Conservation (phyloP, 148 eudicot genomes). For the Euryodendron excelsum region DNA sequence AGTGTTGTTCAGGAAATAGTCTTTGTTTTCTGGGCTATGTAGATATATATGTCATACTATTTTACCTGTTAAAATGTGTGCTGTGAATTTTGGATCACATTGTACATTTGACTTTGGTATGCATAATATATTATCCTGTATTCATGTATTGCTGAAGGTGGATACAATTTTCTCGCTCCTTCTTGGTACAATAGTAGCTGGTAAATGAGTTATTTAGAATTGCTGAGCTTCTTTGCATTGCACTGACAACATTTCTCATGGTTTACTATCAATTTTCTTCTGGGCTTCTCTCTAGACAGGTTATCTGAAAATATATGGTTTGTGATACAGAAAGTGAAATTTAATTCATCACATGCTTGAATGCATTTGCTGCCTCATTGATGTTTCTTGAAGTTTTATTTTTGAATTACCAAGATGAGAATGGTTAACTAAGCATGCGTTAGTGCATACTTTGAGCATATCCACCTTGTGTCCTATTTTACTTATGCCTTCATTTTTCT, state of each 20-base stretch:
- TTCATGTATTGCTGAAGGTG: not conserved
- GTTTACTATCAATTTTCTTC: not conserved
- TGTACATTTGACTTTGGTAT: too few relatives aligned
- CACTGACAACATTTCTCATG: not conserved
- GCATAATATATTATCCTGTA: not conserved
- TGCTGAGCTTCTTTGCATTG: not conserved
- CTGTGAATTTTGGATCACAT: not conserved
- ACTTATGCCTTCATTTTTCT: not conserved
- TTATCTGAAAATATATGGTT: not conserved
- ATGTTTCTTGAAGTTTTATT: not conserved
- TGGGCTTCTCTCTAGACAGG: not conserved
- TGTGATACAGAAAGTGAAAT: not conserved
- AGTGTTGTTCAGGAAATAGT: not conserved
- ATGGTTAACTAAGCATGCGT: not conserved
- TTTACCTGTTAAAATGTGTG: not conserved
- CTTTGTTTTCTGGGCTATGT: not conserved
- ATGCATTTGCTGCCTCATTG: not conserved
- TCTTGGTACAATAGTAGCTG: not conserved
- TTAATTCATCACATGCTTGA: not conserved
- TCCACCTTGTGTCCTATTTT: not conserved
- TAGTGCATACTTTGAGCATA: not conserved
- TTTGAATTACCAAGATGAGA: not conserved
- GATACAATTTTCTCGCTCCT: not conserved
- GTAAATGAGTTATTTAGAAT: not conserved
- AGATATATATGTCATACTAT: not conserved